Percentiles rank a stretch among this genome's conserved stretches.
These are phyloP conservation scores for Nigrospora sphaerica DNA, from an alignment of 2,329 filamentous ascomycete species.

Conservation along the genomic window DNA sequence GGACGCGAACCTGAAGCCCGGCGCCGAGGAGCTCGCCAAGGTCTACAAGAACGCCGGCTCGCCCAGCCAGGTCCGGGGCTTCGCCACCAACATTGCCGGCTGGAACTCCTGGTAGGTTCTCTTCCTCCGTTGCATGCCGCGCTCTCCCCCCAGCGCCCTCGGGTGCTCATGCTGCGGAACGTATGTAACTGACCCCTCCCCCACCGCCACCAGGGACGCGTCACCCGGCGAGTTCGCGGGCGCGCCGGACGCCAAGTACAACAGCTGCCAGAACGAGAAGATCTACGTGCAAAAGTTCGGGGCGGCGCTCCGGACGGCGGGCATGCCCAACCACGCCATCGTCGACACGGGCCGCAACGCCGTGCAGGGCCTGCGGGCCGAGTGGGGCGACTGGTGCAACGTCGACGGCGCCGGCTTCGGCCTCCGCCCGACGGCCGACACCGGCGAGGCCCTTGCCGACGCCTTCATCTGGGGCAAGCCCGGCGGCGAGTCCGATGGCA, in stretches of 20 bases:
- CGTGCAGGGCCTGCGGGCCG: conserved; percentile 35
- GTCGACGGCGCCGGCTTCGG: conserved; percentile 47
- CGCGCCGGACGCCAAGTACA: conserved; percentile 27
- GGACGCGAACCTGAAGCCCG: conserved; percentile 45
- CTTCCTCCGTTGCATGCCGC: conserved; percentile 30
- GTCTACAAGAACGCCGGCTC: conserved; percentile 44
- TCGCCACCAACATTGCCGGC: conserved; percentile 48
- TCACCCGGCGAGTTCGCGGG: conserved; percentile 22
- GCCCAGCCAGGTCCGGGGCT: conserved; percentile 40
- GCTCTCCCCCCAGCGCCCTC: conserved; percentile 3
- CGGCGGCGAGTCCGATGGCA: conserved; percentile 34
- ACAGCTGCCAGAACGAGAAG: conserved; percentile 41
- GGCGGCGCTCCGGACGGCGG: conserved; percentile 43
- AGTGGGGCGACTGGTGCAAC: conserved; percentile 55
- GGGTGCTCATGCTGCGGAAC: background rate
- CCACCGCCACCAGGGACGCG: conserved; percentile 13
- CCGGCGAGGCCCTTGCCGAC: conserved; percentile 42
- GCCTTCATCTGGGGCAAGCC: conserved; percentile 56
- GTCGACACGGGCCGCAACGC: conserved; percentile 11
- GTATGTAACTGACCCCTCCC: background rate
- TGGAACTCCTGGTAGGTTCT: conserved; percentile 43
- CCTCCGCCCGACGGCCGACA: conserved; percentile 42
- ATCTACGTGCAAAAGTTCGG: conserved; percentile 59
- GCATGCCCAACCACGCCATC: conserved; percentile 25
- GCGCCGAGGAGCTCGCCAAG: conserved; percentile 41